A percentile compares a stretch with the other conserved stretches of the same genome.
phyloP scores from a whole-genome alignment of 176 grass and related monocot genomes.

The Elymus sibiricus region DNA sequence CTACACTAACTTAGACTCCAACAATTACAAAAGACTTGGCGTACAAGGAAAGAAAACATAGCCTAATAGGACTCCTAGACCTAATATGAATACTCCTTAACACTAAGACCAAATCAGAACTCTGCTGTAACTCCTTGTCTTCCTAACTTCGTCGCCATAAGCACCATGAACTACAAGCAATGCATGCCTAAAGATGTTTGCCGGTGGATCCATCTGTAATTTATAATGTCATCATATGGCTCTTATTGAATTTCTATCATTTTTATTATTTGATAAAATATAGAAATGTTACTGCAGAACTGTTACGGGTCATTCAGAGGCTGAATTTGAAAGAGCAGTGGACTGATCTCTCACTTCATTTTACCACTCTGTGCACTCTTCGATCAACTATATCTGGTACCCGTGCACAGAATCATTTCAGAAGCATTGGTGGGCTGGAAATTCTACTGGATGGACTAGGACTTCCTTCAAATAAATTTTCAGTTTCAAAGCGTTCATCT shows the following conservation, averaged over 20 bases:
- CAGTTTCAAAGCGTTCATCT: slow-evolving; percentile 43
- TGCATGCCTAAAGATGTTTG: neutral
- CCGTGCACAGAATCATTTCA: slow-evolving; percentile 91
- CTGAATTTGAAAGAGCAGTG: slow-evolving; percentile 77
- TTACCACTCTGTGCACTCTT: slow-evolving; percentile 68
- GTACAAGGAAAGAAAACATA: too few relatives aligned
- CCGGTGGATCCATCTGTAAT: neutral
- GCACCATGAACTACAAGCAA: neutral
- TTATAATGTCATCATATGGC: neutral
- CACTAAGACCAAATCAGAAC: neutral
- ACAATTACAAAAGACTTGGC: too few relatives aligned
- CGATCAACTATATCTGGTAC: slow-evolving; percentile 64
- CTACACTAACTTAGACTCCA: too few relatives aligned
- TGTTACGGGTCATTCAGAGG: slow-evolving; percentile 78
- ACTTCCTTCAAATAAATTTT: slow-evolving; percentile 78
- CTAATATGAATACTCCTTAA: too few relatives aligned
- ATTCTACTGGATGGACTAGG: slow-evolving; percentile 86
- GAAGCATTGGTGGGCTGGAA: slow-evolving; percentile 91
- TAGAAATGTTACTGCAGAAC: slow-evolving; percentile 57
- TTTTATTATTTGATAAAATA: slow-evolving; percentile 27
- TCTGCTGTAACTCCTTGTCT: neutral
- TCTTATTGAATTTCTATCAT: slow-evolving; percentile 9
- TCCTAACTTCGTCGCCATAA: neutral
- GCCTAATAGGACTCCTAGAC: too few relatives aligned
- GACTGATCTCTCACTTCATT: slow-evolving; percentile 78